Base-by-base conservation (phyloP, 352 stramenopile genomes). In the Phytopythium boreale region DNA sequence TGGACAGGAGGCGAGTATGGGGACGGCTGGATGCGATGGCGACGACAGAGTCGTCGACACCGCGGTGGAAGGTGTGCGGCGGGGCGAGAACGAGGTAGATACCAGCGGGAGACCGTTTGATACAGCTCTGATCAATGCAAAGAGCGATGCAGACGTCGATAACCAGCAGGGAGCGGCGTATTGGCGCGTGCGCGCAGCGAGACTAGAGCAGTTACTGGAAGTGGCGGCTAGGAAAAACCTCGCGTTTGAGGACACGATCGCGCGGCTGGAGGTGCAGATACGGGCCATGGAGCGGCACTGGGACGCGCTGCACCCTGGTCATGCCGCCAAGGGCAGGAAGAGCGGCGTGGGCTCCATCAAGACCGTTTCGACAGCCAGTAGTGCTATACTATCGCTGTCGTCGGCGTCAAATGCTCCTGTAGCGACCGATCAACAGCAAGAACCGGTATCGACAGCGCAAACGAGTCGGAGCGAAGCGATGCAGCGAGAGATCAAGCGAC, bases 231-330 rank as follows among this genome's bases (percentile, higher is more conserved):
- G 77, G 20, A 75, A 76, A 47, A 85, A 78, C 50, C 74, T 83
- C 15, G 77, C 67, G 2, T 85, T 89, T 34, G 73, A 87, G 61
- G 77, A 85, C 39, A 76, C 70, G 19, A 64, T 77, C 8, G 56
- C 65, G 4, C 63, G 74, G 20, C 58, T 89, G 19, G 75, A 88
- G 61, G 4, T 75, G 37, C 58, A 84, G 69, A 63, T 22, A 57
- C 82, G 24, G 80, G 67, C n/a, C 44, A 64, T 22, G 71, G 83
- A 44, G 47, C 87, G 44, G 66, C 71, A 34, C 58, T 66, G 7
- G 67, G 78, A 20, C 67, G 82, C 57, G 44, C 62, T 3, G 73
- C 70, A 55, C 70, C 80, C 41, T 46, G 67, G 0, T 46, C 64
- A 27, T 22, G 78, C 7, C 19, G 72, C 9, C 63, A 66, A 0